Conservation (phyloP, 2,329 filamentous ascomycete species). For the Dactylellina sp. region DNA sequence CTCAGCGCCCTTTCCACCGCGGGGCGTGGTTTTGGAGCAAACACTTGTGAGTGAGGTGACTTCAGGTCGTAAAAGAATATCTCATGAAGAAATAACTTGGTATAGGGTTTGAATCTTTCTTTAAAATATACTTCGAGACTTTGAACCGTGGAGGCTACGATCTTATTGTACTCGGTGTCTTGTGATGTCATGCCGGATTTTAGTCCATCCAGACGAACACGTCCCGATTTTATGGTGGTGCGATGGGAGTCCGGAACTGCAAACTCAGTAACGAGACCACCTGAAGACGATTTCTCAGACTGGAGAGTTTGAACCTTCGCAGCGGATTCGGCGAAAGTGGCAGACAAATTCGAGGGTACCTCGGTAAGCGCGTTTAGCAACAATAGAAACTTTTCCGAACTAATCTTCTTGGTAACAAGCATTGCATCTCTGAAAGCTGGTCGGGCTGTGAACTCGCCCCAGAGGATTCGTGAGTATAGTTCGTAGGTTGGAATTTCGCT, state of each 20-base stretch:
- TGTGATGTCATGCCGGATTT: slow-evolving; percentile 76
- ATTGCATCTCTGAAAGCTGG: slow-evolving; percentile 54
- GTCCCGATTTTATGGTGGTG: slow-evolving; percentile 83
- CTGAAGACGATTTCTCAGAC: slow-evolving; percentile 31
- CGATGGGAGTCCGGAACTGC: slow-evolving; percentile 72
- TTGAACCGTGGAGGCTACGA: slow-evolving; percentile 71
- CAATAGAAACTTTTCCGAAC: slow-evolving; percentile 39
- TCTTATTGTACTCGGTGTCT: slow-evolving; percentile 76
- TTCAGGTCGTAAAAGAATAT: slow-evolving; percentile 80
- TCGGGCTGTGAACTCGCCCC: slow-evolving; percentile 49
- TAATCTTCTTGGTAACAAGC: slow-evolving; percentile 39
- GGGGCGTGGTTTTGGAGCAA: slow-evolving; percentile 77
- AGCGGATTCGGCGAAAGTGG: slow-evolving; percentile 10
- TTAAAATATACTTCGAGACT: slow-evolving; percentile 67
- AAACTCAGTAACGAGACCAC: slow-evolving; percentile 66
- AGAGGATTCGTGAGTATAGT: slow-evolving; percentile 44
- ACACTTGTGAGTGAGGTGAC: slow-evolving; percentile 74
- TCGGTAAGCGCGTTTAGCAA: slow-evolving; percentile 35
- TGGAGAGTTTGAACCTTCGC: slow-evolving; percentile 34
- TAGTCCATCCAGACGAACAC: slow-evolving; percentile 81
- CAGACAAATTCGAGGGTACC: slow-evolving; percentile 28
- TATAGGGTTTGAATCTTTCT: slow-evolving; percentile 64
- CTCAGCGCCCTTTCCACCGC: slow-evolving; percentile 78
- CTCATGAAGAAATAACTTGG: slow-evolving; percentile 74
- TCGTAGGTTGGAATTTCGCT: slow-evolving; percentile 51